A percentile compares a stretch with the other conserved stretches of the same genome.
Evolutionary conservation across 2,329 filamentous ascomycete genomes (phyloP).

Genomic region (Sclerotinia spermophila): DNA sequence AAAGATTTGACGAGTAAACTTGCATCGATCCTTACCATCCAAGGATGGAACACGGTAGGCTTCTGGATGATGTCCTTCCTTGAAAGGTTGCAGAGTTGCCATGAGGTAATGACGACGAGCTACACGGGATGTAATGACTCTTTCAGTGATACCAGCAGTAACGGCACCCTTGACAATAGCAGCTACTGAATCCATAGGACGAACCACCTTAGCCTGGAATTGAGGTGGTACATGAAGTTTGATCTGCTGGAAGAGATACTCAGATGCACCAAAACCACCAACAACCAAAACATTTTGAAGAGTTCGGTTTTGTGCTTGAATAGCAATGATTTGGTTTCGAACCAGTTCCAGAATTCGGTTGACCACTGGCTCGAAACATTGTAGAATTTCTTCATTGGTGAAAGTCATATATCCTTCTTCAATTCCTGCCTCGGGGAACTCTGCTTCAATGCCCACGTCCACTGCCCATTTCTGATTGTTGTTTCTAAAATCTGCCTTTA

Average conservation of each 20-base stretch:
- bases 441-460: constrained; percentile 96
- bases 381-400: constrained; percentile 97
- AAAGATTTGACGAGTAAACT: constrained; percentile 97
- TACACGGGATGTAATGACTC: constrained; percentile 94
- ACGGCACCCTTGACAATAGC: constrained; percentile 98
- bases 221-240: constrained; percentile 97
- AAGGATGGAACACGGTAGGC: constrained; percentile 95
- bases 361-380: constrained; percentile 98
- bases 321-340: constrained; percentile 97
- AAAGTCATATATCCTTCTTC: constrained; percentile 99
- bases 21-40: constrained; percentile 96
- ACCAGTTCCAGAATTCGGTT: constrained; percentile 96
- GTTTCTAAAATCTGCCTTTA: constrained; percentile 99
- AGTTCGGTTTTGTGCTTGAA: constrained; percentile 91
- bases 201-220: constrained; percentile 96
- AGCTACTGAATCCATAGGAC: constrained; percentile 97
- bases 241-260: constrained; percentile 99
- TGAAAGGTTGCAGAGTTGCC: constrained; percentile 97
- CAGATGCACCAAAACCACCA: constrained; percentile 95
- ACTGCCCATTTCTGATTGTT: constrained; percentile 99
- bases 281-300: constrained; percentile 96
- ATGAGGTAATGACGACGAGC: constrained; percentile 98
- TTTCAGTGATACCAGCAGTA: constrained; percentile 94
- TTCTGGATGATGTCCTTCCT: constrained; percentile 97
- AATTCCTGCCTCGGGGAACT: constrained; percentile 95